Conservation (phyloP, 2,329 filamentous ascomycete species). For the Xylaria sp. region DNA sequence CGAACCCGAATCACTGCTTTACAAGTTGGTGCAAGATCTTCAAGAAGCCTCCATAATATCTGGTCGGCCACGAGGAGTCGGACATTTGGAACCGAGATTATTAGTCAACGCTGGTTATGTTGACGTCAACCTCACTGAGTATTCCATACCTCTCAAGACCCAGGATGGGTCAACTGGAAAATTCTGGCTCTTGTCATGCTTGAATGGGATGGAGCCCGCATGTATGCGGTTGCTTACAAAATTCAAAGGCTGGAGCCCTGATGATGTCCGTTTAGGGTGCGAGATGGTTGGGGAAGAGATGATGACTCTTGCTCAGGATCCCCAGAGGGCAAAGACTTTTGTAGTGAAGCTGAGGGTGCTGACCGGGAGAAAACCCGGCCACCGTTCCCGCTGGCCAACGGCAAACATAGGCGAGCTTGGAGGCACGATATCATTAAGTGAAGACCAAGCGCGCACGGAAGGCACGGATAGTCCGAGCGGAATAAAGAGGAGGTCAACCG, state of each 20-base stretch:
- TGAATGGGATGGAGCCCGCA: conserved; percentile 62
- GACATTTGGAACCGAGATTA: conserved; percentile 58
- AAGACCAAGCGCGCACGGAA: conserved; percentile 35
- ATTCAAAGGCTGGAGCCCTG: conserved; percentile 63
- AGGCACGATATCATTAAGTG: conserved; percentile 21
- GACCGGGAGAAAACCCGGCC: conserved; percentile 60
- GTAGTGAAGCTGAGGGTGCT: conserved; percentile 60
- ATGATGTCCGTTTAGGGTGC: conserved; percentile 59
- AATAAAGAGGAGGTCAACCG: conserved; percentile 19
- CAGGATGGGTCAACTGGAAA: conserved; percentile 60
- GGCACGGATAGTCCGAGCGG: conserved; percentile 32
- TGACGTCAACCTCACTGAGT: conserved; percentile 60
- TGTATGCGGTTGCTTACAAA: conserved; percentile 63
- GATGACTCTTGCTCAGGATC: conserved; percentile 59
- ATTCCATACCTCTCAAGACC: conserved; percentile 60
- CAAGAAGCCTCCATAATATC: conserved; percentile 56
- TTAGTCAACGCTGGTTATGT: conserved; percentile 62
- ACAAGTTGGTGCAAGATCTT: conserved; percentile 55
- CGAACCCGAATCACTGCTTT: conserved; percentile 57
- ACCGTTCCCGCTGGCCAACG: conserved; percentile 45
- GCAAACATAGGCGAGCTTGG: conserved; percentile 39
- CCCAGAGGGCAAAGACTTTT: conserved; percentile 55
- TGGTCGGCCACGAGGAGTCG: conserved; percentile 57
- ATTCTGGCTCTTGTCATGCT: conserved; percentile 63
- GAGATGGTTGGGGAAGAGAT: conserved; percentile 60